Evolutionary conservation across 2,329 filamentous ascomycete genomes (phyloP).

Genomic region (Colletotrichum limetticola): DNA sequence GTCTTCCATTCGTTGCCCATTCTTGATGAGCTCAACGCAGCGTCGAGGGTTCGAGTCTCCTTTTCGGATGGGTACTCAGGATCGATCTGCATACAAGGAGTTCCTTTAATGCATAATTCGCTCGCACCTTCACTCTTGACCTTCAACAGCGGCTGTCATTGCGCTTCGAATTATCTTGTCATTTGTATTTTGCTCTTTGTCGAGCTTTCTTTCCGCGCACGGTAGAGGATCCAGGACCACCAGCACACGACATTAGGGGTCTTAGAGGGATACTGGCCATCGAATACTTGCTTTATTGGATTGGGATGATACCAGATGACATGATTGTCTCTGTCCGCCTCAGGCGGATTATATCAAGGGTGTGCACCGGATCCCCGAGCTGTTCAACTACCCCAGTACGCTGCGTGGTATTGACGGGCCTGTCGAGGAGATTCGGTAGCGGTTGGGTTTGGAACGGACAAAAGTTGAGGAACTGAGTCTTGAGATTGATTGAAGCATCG

Average conservation of each 20-base stretch:
- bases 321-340: background rate
- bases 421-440: background rate
- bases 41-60: conserved; percentile 14
- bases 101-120: conserved; percentile 39
- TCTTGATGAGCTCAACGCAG: conserved; percentile 30
- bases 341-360: background rate
- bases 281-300: conserved; percentile 10
- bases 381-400: conserved; percentile 11
- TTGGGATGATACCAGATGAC: background rate
- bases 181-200: background rate
- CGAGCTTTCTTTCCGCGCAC: conserved; percentile 1
- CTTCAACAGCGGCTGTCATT: conserved; percentile 30
- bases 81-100: conserved; percentile 33
- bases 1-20: conserved; percentile 17
- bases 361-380: background rate
- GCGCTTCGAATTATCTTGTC: conserved; percentile 16
- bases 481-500: conserved; percentile 35
- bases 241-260: conserved; percentile 36
- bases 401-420: background rate
- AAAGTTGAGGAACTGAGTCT: conserved; percentile 34
- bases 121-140: conserved; percentile 19
- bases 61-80: conserved; percentile 32
- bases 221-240: conserved; percentile 25
- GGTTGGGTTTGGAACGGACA: conserved; percentile 2
- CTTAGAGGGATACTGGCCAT: conserved; percentile 10